A percentile compares a stretch with the other conserved stretches of the same genome.
These are phyloP conservation scores for Ambrosia hybrid DNA, from an alignment of 140 eudicot genomes.

Conservation along the genomic window DNA sequence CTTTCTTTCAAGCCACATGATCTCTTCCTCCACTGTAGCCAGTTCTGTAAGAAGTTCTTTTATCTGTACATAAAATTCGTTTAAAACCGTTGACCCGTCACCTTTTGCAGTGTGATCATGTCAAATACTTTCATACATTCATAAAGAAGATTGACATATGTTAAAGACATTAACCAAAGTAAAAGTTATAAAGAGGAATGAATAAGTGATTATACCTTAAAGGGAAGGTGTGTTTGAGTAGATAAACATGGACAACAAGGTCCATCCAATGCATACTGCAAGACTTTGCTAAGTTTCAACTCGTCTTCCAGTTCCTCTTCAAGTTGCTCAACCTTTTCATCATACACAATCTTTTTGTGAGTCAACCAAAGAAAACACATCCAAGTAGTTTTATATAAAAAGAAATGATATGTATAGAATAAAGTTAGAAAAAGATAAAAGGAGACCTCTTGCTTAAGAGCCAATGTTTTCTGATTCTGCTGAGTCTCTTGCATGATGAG, in stretches of 20 bases:
- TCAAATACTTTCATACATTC: too few relatives aligned
- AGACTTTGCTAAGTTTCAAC: conserved; percentile 54
- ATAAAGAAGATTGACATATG: too few relatives aligned
- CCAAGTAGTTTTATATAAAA: too few relatives aligned
- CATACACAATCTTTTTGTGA: not conserved
- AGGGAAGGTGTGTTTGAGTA: conserved; percentile 48
- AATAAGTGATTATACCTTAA: conserved; percentile 38
- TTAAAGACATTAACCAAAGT: too few relatives aligned
- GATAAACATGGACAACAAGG: conserved; percentile 59
- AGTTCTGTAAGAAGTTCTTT: conserved; percentile 70
- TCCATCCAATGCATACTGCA: conserved; percentile 65
- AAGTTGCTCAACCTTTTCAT: conserved; percentile 61
- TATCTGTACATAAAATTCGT: conserved; percentile 40
- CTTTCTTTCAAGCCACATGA: conserved; percentile 61
- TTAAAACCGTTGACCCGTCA: not conserved
- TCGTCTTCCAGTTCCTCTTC: conserved; percentile 71
- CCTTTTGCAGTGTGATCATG: not conserved
- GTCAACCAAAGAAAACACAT: too few relatives aligned
- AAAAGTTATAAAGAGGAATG: too few relatives aligned
- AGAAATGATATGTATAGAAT: not conserved
- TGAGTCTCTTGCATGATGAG: conserved; percentile 72
- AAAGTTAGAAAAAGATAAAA: not conserved
- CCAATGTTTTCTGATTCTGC: conserved; percentile 45
- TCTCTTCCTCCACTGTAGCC: conserved; percentile 71
- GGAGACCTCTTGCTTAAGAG: conserved; percentile 65